phyloP scores from a whole-genome alignment of 2,329 filamentous ascomycete species.

The Sporothrix variecibatus region DNA sequence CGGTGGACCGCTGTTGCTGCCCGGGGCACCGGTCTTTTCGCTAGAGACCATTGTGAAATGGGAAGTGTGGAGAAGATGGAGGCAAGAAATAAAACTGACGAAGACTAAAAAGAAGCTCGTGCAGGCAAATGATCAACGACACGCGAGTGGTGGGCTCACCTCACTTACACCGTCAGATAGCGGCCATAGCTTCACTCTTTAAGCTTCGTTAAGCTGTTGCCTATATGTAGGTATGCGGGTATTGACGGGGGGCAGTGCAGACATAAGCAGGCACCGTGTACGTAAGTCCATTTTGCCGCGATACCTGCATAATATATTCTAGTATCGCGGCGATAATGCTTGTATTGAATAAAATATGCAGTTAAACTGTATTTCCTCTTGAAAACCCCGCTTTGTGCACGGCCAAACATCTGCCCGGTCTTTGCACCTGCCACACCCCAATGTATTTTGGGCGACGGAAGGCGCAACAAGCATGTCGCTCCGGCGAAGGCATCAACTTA shows the following conservation, averaged over 20 bases:
- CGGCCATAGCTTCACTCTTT: slow-evolving; percentile 3
- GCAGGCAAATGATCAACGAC: not conserved
- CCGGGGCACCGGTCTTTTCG: not conserved
- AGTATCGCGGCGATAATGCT: not conserved
- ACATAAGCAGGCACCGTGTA: not conserved
- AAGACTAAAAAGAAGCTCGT: not conserved
- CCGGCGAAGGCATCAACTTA: not conserved
- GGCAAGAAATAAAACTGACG: not conserved
- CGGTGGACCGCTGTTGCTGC: slow-evolving; percentile 1
- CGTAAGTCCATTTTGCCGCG: not conserved
- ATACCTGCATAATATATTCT: not conserved
- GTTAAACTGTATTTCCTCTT: not conserved
- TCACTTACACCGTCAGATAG: slow-evolving; percentile 9
- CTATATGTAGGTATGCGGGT: not conserved
- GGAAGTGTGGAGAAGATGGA: not conserved
- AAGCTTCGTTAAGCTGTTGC: slow-evolving; percentile 13
- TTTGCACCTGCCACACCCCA: not conserved
- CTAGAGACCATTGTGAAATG: not conserved
- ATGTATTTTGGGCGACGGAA: not conserved
- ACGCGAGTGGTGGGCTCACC: not conserved
- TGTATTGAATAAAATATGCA: not conserved
- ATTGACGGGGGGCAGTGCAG: not conserved
- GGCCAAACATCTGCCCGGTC: not conserved
- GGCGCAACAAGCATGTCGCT: not conserved
- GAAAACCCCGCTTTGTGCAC: not conserved